Evolutionary conservation across 805 yeast genomes (phyloP), one percentile per base, ranked within the genome.

Genomic region (Kodamaea neixiangensis): DNA sequence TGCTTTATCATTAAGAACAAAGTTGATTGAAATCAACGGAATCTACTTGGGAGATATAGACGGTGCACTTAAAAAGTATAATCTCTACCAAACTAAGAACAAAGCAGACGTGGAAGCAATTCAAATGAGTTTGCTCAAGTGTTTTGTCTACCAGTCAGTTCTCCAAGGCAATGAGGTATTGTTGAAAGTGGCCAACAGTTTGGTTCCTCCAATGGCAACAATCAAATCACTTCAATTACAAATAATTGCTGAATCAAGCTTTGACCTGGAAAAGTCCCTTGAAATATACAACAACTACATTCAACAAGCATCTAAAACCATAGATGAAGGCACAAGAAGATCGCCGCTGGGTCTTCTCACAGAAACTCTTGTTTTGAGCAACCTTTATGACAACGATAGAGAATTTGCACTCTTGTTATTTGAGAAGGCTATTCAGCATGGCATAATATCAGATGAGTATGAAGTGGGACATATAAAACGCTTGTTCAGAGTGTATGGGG

Each of bases 341-440:
- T 77, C 84, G 0, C 69, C 73, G 2, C 60, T 75, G 13, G 81
- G 81, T 1, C 49, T 66, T 3, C 55, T 81, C 19, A 75, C 81
- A 1, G 82, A 82, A 54, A 64, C 82, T 2, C 58, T 82, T 35
- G 63, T 81, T 22, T 54, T 78, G 13, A 73, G 77, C 0, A 70
- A 62, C 49, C 60, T 82, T 34, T 70, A 72, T 17, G 68, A 72
- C 35, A 66, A 71, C 40, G 85, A 82, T 59, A 64, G 85, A 40
- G 81, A 78, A 52, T 81, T 82, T 63, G 84, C 85, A 0, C 67
- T 72, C 48, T 73, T 80, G 40, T 60, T 81, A 10, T 68, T 73
- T 53, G 83, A 80, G 40, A 79, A 78, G 55, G 78, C 81, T 0
- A 57, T 69, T 0, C 67, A 64, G 34, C 75, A 72, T 48, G 67